A percentile compares a stretch with the other conserved stretches of the same genome.
Evolutionary conservation across 495 filamentous ascomycete genomes (phyloP).

Genomic region (Penicillium chermesinum): DNA sequence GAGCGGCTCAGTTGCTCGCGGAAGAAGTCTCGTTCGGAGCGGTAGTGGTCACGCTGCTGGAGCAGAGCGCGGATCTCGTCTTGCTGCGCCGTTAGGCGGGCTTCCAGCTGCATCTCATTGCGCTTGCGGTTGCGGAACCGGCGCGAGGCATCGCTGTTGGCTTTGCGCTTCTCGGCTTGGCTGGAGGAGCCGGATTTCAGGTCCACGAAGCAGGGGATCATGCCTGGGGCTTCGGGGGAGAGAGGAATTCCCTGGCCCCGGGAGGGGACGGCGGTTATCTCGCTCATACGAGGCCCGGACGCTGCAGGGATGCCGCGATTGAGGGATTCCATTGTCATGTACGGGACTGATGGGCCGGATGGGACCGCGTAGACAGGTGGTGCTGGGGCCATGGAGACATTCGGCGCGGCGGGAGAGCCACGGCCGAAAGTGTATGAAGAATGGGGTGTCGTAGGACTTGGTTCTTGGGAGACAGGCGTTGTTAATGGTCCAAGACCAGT

Average conservation of each 20-base stretch:
- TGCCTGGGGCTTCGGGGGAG: conserved; percentile 22
- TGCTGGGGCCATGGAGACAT: conserved; percentile 19
- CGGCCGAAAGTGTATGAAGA: conserved; percentile 47
- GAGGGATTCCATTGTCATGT: conserved; percentile 26
- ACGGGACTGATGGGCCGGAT: not conserved
- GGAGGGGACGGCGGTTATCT: conserved; percentile 32
- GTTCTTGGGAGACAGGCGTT: conserved; percentile 46
- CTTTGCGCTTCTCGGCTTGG: conserved; percentile 85
- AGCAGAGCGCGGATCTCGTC: conserved; percentile 49
- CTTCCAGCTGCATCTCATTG: conserved; percentile 72
- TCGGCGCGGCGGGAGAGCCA: conserved; percentile 37
- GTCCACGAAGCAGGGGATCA: conserved; percentile 62
- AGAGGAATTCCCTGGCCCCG: too few relatives aligned
- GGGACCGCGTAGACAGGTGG: conserved; percentile 14
- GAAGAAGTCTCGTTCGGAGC: conserved; percentile 59
- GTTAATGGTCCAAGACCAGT: conserved; percentile 31
- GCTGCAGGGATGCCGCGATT: conserved; percentile 21
- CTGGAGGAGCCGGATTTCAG: conserved; percentile 77
- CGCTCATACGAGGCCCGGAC: conserved; percentile 25
- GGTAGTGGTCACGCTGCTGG: conserved; percentile 51
- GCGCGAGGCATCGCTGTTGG: conserved; percentile 89
- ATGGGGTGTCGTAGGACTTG: conserved; percentile 51
- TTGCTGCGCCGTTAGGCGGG: conserved; percentile 52
- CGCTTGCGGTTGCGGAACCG: conserved; percentile 87
- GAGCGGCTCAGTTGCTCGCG: conserved; percentile 56